Percentiles rank a stretch among this genome's conserved stretches.
phyloP scores from a whole-genome alignment of 2,329 filamentous ascomycete species.

The Penicillium nordicum region DNA sequence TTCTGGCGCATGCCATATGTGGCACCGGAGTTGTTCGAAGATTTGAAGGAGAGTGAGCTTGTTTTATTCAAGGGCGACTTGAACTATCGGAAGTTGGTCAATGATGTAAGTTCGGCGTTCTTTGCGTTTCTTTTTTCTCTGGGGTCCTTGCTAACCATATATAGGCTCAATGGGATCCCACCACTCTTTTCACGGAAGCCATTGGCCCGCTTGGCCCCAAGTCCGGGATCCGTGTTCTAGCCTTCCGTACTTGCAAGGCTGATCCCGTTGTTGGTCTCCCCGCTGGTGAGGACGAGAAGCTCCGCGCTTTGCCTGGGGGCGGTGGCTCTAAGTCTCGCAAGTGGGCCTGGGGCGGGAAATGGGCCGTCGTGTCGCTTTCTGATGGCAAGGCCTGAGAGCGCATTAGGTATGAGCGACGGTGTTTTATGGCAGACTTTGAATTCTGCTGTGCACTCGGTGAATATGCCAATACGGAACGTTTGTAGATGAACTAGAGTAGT shows the following conservation, averaged over 20 bases:
- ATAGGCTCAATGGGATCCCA: conserved; percentile 75
- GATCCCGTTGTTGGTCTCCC: conserved; percentile 91
- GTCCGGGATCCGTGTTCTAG: conserved; percentile 79
- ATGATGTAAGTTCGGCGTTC: conserved; percentile 64
- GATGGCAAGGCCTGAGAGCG: conserved; percentile 56
- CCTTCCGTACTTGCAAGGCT: conserved; percentile 91
- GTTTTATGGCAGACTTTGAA: background rate
- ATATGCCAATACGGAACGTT: background rate
- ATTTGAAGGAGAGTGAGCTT: conserved; percentile 77
- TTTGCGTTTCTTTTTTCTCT: background rate
- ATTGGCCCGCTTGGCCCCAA: conserved; percentile 79
- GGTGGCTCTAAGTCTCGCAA: conserved; percentile 68
- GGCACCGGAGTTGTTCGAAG: conserved; percentile 66
- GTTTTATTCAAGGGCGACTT: conserved; percentile 97
- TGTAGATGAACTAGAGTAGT: background rate
- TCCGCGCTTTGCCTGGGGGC: conserved; percentile 66
- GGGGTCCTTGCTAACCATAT: conserved; percentile 6
- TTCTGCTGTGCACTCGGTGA: background rate
- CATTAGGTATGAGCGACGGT: background rate
- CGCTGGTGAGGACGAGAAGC: conserved; percentile 75
- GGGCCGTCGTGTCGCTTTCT: conserved; percentile 87
- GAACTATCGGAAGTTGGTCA: conserved; percentile 91
- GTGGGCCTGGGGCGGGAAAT: conserved; percentile 96
- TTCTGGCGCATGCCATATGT: conserved; percentile 80
- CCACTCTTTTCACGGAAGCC: conserved; percentile 78